Conservation (phyloP, 306 rosid species). For the Vigna reflexopilosa region DNA sequence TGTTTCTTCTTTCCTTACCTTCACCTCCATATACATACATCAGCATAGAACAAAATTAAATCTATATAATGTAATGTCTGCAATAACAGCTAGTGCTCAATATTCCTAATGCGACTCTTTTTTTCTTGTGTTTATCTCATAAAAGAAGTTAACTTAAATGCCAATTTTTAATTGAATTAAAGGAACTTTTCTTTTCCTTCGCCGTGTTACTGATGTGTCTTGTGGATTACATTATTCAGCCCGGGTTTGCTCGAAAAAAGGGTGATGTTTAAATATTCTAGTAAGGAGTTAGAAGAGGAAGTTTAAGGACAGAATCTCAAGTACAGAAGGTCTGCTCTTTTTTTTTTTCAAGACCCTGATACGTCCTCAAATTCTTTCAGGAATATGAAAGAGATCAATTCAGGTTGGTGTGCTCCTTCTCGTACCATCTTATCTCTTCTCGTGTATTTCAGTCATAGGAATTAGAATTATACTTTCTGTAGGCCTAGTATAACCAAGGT, state of each 20-base stretch:
- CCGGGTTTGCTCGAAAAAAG: constrained; percentile 83
- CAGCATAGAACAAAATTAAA: neutral
- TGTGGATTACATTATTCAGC: constrained; percentile 64
- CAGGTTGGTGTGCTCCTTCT: neutral
- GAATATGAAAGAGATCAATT: constrained; percentile 30
- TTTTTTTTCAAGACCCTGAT: constrained; percentile 16
- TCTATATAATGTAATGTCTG: neutral
- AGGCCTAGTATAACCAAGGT: constrained; percentile 1
- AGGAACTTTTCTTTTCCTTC: neutral
- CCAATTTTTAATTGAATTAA: neutral
- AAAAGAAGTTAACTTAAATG: neutral
- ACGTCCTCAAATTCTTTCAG: neutral
- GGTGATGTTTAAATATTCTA: constrained; percentile 46
- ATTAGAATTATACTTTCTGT: constrained; percentile 10
- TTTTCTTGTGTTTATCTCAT: neutral
- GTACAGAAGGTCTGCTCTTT: constrained; percentile 5
- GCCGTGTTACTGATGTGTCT: constrained; percentile 50
- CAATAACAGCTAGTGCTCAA: neutral
- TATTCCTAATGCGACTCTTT: no score
- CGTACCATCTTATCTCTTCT: constrained; percentile 11
- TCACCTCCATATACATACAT: neutral
- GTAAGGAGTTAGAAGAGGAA: constrained; percentile 29
- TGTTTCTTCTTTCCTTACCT: constrained; percentile 30
- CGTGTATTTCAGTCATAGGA: constrained; percentile 9
- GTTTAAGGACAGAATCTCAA: constrained; percentile 29